Evolutionary conservation across 345 rosid species (phyloP).

Genomic region (Barbarea vulgaris): DNA sequence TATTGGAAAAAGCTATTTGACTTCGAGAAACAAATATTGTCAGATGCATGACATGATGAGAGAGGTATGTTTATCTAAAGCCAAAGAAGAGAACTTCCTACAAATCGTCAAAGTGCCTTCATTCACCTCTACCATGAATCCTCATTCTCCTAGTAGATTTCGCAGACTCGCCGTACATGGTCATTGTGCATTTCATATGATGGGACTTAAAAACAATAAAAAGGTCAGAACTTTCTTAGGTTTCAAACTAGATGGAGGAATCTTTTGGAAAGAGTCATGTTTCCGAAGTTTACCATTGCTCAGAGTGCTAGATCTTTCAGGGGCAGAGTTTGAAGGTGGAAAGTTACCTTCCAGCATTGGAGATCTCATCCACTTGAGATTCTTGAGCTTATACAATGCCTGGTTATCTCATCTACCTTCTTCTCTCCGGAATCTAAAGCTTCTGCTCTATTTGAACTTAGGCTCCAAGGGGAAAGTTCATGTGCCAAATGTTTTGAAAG

Average conservation of each 20-base stretch:
- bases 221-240: slow-evolving; percentile 7
- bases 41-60: slow-evolving; percentile 42
- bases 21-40: background rate
- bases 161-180: slow-evolving; percentile 16
- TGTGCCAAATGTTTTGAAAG: too few relatives aligned
- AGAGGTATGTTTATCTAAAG: slow-evolving; percentile 30
- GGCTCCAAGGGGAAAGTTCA: background rate
- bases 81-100: slow-evolving; percentile 32
- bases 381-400: slow-evolving; percentile 24
- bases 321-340: slow-evolving; percentile 10
- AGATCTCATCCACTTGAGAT: slow-evolving; percentile 46
- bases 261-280: too few relatives aligned
- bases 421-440: too few relatives aligned
- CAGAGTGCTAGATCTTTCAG: slow-evolving; percentile 16
- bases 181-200: background rate
- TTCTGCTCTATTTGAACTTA: too few relatives aligned
- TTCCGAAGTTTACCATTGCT: slow-evolving; percentile 37
- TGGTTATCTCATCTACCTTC: background rate
- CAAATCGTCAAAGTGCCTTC: slow-evolving; percentile 14
- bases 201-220: background rate
- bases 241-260: too few relatives aligned
- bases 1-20: background rate
- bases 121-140: background rate
- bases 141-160: background rate
- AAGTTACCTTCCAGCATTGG: slow-evolving; percentile 43